Evolutionary conservation across 2,329 filamentous ascomycete genomes (phyloP).

Genomic region (Fusarium chuoi): DNA sequence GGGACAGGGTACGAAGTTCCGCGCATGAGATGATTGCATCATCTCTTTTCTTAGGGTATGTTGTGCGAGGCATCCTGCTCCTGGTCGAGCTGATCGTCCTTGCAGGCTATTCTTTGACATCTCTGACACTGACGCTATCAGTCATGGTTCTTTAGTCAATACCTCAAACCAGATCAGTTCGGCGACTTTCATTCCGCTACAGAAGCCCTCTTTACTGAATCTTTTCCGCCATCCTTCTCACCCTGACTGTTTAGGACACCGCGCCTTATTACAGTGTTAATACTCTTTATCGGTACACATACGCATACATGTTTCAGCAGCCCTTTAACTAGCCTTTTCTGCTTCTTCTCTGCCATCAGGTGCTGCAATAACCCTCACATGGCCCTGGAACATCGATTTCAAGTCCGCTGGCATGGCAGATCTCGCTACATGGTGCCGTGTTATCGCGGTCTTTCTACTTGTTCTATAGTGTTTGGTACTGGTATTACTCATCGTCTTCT

Average conservation of each 20-base stretch:
- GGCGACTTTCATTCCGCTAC: background rate
- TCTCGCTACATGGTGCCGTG: background rate
- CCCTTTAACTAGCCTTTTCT: background rate
- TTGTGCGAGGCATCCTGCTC: background rate
- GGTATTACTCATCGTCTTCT: accelerated
- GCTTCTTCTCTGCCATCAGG: background rate
- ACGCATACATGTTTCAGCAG: background rate
- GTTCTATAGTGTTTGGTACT: background rate
- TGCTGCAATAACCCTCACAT: background rate
- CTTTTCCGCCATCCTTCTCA: background rate
- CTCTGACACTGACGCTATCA: background rate
- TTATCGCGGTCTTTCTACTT: background rate
- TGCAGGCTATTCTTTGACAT: background rate
- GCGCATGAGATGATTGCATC: background rate
- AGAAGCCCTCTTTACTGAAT: background rate
- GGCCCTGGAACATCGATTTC: background rate
- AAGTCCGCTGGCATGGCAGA: background rate
- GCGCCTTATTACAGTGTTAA: background rate
- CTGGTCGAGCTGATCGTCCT: background rate
- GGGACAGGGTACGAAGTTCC: background rate
- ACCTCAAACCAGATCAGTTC: background rate
- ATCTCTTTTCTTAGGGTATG: background rate
- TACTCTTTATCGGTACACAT: background rate
- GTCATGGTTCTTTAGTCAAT: background rate
- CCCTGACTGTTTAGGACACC: background rate